phyloP scores from a whole-genome alignment of 140 eudicot species.

The Ambrosia hybrid region DNA sequence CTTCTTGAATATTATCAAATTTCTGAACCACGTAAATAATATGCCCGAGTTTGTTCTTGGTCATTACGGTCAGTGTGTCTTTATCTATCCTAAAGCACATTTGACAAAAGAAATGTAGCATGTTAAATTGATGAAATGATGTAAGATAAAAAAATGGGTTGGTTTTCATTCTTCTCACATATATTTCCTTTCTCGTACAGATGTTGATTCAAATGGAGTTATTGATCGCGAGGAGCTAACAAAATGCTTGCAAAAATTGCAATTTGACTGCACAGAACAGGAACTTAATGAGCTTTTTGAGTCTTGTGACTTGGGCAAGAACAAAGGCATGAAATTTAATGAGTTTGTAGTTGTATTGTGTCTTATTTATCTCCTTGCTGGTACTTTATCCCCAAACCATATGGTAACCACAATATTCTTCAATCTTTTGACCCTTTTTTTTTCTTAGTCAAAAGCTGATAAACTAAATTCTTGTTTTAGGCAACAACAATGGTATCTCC shows the following conservation, averaged over 20 bases:
- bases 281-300: slow-evolving; percentile 59
- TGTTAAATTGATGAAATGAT: neutral
- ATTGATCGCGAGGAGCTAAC: slow-evolving; percentile 54
- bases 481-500: slow-evolving; percentile 40
- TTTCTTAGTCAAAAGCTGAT: slow-evolving; percentile 2
- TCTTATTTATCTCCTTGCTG: slow-evolving; percentile 52
- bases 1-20: too few species aligned
- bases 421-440: neutral
- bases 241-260: slow-evolving; percentile 55
- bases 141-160: neutral
- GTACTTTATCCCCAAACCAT: slow-evolving; percentile 42
- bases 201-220: slow-evolving; percentile 56
- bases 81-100: too few species aligned
- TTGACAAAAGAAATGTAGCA: too few species aligned
- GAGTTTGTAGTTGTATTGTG: slow-evolving; percentile 67
- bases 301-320: slow-evolving; percentile 53
- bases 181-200: slow-evolving; percentile 29
- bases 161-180: neutral
- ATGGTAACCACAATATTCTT: slow-evolving; percentile 23
- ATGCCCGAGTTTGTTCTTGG: too few species aligned
- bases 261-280: slow-evolving; percentile 42
- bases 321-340: slow-evolving; percentile 49
- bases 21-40: too few species aligned
- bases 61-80: too few species aligned
- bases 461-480: slow-evolving; percentile 26